These are phyloP conservation scores for Kalmusia sp. DNA, from an alignment of 2,329 filamentous ascomycete species.

Conservation along the genomic window DNA sequence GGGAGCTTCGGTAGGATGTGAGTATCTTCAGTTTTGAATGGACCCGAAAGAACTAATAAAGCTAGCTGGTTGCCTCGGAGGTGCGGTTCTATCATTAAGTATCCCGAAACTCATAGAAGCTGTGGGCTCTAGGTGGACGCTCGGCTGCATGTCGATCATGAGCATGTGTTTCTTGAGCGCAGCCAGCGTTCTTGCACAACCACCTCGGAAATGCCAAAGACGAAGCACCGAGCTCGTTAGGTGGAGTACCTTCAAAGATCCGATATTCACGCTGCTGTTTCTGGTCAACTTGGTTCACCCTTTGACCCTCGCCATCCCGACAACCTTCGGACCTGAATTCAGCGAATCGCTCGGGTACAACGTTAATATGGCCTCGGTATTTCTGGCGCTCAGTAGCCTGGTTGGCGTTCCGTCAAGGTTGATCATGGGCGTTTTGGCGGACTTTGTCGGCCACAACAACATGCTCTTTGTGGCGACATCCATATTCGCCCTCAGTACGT, in stretches of 20 bases:
- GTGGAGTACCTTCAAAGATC: constrained; percentile 45
- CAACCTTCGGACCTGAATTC: constrained; percentile 59
- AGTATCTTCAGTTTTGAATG: neutral
- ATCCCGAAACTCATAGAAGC: constrained; percentile 51
- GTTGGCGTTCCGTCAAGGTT: constrained; percentile 56
- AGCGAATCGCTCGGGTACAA: constrained; percentile 53
- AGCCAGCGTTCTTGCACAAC: constrained; percentile 44
- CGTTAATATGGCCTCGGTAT: constrained; percentile 50
- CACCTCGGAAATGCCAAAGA: constrained; percentile 47
- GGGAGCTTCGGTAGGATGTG: constrained; percentile 23
- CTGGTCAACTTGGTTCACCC: constrained; percentile 48
- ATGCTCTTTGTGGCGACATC: constrained; percentile 50
- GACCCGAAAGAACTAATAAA: constrained; percentile 1
- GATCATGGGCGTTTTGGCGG: constrained; percentile 54
- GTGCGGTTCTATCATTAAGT: constrained; percentile 17
- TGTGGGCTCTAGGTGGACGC: constrained; percentile 55
- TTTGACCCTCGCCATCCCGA: constrained; percentile 55
- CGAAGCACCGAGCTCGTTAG: constrained; percentile 49
- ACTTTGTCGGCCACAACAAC: constrained; percentile 58
- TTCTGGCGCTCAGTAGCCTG: constrained; percentile 55
- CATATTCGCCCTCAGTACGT: constrained; percentile 22
- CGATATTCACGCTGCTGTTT: constrained; percentile 53
- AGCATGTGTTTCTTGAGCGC: constrained; percentile 43
- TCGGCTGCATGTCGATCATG: constrained; percentile 51
- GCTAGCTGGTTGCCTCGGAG: constrained; percentile 24